A percentile compares a stretch with the other conserved stretches of the same genome.
Conservation (phyloP, 345 rosid genomes). For the Cardiospermum halicacabum region DNA sequence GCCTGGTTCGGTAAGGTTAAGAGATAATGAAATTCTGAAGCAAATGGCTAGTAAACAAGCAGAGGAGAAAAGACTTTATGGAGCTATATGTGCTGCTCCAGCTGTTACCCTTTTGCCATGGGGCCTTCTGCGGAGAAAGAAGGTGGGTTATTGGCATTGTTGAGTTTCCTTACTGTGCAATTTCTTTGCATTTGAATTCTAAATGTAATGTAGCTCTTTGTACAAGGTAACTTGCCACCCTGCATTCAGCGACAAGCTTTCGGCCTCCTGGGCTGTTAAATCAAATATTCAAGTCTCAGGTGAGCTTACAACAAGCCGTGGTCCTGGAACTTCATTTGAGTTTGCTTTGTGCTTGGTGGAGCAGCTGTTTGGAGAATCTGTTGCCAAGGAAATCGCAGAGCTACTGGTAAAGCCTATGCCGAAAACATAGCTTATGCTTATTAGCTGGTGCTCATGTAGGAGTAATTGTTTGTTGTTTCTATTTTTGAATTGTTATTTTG, state of each 20-base stretch:
- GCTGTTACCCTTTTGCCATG: slow-evolving; percentile 93
- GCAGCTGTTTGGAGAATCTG: slow-evolving; percentile 75
- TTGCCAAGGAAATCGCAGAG: slow-evolving; percentile 56
- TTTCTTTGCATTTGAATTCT: slow-evolving; percentile 27
- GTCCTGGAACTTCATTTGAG: slow-evolving; percentile 85
- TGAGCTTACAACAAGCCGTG: slow-evolving; percentile 91
- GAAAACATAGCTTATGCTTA: slow-evolving; percentile 1
- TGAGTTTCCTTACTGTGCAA: slow-evolving; percentile 1
- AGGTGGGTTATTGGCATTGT: slow-evolving; percentile 35
- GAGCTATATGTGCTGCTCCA: slow-evolving; percentile 93
- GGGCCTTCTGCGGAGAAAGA: slow-evolving; percentile 79
- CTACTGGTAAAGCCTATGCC: slow-evolving; percentile 43
- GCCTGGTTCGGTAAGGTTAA: slow-evolving; percentile 89
- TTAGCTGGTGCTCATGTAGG: background rate
- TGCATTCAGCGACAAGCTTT: slow-evolving; percentile 75
- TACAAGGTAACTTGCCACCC: slow-evolving; percentile 92
- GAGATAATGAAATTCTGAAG: slow-evolving; percentile 67
- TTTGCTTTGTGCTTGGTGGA: slow-evolving; percentile 78
- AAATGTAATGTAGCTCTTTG: slow-evolving; percentile 43
- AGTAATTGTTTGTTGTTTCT: background rate
- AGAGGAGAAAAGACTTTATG: slow-evolving; percentile 63
- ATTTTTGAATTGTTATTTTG: background rate
- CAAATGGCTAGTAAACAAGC: slow-evolving; percentile 73
- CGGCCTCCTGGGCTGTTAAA: slow-evolving; percentile 87
- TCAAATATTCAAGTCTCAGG: slow-evolving; percentile 82